These are phyloP conservation scores for Syzygium aromaticum DNA, from an alignment of 345 rosid species.

Conservation along the genomic window DNA sequence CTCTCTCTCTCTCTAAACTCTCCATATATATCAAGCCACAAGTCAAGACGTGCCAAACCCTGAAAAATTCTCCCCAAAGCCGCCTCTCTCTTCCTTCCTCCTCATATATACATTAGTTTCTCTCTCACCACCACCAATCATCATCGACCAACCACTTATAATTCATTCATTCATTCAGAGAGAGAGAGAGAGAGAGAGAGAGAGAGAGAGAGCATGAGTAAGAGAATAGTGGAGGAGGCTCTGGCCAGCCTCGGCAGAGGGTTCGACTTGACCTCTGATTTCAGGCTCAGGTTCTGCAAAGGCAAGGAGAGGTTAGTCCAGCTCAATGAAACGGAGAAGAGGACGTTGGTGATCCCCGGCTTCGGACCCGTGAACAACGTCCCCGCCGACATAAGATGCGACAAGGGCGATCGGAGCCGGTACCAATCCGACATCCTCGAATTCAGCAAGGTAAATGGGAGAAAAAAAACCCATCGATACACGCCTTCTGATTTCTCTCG, in stretches of 20 bases:
- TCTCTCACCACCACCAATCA: neutral
- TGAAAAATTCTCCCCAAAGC: neutral
- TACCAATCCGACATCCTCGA: constrained; percentile 77
- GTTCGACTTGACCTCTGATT: constrained; percentile 77
- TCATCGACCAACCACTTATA: neutral
- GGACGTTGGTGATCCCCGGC: constrained; percentile 51
- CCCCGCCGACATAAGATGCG: constrained; percentile 63
- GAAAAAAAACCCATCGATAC: neutral
- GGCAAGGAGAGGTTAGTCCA: constrained; percentile 52
- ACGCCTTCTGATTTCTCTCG: neutral
- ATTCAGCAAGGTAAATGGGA: constrained; percentile 47
- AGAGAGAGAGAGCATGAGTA: constrained; percentile 15
- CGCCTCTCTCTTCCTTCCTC: neutral
- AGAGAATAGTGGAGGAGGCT: constrained; percentile 35
- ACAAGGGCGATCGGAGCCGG: constrained; percentile 81
- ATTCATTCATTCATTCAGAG: neutral
- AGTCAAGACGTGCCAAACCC: neutral
- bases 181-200: neutral
- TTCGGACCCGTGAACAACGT: constrained; percentile 47
- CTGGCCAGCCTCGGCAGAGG: constrained; percentile 76
- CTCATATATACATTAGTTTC: neutral
- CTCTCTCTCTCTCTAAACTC: neutral
- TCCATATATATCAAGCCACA: neutral
- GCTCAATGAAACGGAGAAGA: constrained; percentile 40
- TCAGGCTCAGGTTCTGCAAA: constrained; percentile 71